These are phyloP conservation scores for Iris macrosiphon DNA, from an alignment of 106 monocot genomes.

Conservation along the genomic window DNA sequence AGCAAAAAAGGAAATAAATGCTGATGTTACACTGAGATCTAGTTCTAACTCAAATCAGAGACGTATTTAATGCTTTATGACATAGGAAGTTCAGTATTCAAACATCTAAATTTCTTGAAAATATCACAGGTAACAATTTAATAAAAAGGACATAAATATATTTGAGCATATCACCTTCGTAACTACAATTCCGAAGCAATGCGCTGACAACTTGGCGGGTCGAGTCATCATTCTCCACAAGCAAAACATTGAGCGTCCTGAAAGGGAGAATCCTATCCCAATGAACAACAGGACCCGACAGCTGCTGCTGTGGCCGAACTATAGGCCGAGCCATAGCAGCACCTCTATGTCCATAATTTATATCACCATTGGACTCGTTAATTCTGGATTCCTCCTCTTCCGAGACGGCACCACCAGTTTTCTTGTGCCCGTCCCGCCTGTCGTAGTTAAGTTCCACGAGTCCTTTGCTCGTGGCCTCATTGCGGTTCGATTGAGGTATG, in stretches of 20 bases:
- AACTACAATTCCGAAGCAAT: conserved; percentile 87
- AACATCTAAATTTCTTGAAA: too few species aligned
- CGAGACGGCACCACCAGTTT: conserved; percentile 22
- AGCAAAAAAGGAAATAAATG: too few species aligned
- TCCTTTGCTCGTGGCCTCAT: conserved; percentile 12
- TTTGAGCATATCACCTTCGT: conserved; percentile 60
- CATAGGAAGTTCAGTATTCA: too few species aligned
- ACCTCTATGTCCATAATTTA: conserved; percentile 6
- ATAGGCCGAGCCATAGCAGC: not conserved
- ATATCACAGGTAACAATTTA: too few species aligned
- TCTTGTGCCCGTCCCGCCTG: conserved; percentile 19
- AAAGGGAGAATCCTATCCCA: conserved; percentile 97
- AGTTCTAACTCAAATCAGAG: too few species aligned
- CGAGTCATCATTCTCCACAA: conserved; percentile 94
- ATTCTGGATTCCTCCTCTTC: conserved; percentile 48
- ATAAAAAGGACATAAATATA: too few species aligned
- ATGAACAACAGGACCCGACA: conserved; percentile 21
- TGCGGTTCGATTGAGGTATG: conserved; percentile 13
- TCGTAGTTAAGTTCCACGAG: conserved; percentile 9
- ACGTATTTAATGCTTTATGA: too few species aligned
- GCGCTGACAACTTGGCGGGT: conserved; percentile 88
- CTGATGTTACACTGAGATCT: too few species aligned
- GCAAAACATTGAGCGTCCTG: conserved; percentile 66
- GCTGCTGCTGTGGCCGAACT: conserved; percentile 22
- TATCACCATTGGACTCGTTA: conserved; percentile 15